These are phyloP conservation scores for Choiromyces venosus DNA, from an alignment of 495 filamentous ascomycete species.

Conservation along the genomic window DNA sequence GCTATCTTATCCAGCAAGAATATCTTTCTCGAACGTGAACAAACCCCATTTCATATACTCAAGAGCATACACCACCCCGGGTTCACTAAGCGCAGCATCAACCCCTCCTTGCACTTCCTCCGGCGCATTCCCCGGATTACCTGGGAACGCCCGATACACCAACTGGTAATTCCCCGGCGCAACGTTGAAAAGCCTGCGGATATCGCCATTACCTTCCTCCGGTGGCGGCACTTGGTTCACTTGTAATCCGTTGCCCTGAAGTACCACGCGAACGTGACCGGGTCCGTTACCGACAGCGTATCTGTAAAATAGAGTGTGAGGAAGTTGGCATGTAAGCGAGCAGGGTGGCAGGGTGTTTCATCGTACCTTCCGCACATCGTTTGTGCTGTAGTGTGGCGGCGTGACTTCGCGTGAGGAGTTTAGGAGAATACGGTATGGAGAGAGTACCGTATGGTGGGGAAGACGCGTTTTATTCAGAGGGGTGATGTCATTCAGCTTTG, in stretches of 20 bases:
- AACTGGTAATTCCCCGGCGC: conserved; percentile 79
- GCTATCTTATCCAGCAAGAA: background rate
- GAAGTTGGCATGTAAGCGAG: background rate
- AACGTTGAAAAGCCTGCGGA: conserved; percentile 84
- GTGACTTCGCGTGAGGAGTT: background rate
- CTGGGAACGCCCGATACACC: conserved; percentile 73
- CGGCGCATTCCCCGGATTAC: conserved; percentile 50
- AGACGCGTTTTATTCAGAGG: background rate
- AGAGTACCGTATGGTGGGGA: background rate
- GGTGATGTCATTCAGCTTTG: background rate
- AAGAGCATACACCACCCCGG: conserved; percentile 64
- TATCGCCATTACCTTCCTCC: conserved; percentile 46
- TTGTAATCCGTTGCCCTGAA: conserved; percentile 68
- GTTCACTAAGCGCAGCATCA: conserved; percentile 16
- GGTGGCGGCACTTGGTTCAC: conserved; percentile 74
- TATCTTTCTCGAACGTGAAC: background rate
- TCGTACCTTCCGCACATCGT: conserved; percentile 19
- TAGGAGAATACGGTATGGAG: background rate
- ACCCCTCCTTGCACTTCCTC: conserved; percentile 19
- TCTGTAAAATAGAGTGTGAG: conserved; percentile 8
- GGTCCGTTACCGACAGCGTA: conserved; percentile 46
- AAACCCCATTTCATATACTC: conserved; percentile 87
- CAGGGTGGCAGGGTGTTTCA: background rate
- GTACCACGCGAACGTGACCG: conserved; percentile 60
- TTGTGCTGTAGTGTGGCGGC: background rate